Conservation (phyloP, 1,139 yeast genomes). For the Blastobotrys capitulatus region DNA sequence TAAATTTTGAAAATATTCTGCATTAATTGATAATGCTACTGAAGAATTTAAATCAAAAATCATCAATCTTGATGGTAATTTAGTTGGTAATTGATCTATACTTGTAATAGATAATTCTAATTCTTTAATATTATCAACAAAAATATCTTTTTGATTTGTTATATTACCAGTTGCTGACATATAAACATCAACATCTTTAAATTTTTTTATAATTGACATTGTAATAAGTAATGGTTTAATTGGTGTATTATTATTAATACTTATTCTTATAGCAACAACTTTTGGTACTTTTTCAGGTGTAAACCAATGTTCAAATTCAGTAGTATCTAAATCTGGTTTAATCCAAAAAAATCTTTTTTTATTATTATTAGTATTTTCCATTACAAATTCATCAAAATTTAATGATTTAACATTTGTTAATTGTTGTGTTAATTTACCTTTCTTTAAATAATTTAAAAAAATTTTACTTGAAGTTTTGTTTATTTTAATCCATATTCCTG, state of each 20-base stretch:
- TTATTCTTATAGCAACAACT: not conserved
- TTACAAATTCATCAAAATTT: slow-evolving; percentile 7
- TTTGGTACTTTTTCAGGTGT: slow-evolving; percentile 1
- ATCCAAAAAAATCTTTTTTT: no score
- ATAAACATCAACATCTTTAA: not conserved
- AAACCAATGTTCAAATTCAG: not conserved
- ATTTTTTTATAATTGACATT: not conserved
- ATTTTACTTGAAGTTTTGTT: not conserved
- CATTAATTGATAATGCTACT: not conserved
- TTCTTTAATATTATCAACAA: not conserved
- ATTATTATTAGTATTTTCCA: not conserved
- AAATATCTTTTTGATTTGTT: not conserved
- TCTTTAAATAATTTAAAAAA: not conserved
- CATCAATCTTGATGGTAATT: not conserved
- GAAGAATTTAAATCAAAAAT: not conserved
- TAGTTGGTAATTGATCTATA: not conserved
- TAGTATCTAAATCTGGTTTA: not conserved
- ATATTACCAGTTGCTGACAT: not conserved
- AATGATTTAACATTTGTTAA: slow-evolving; percentile 5
- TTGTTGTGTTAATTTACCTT: not conserved
- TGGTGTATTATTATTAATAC: not conserved
- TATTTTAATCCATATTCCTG: slow-evolving; percentile 5
- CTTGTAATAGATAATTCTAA: not conserved
- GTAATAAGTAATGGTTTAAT: not conserved
- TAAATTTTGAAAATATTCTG: not conserved